These are phyloP conservation scores for Oryza australiensis DNA, from an alignment of 176 grass and related monocot genomes.

Conservation along the genomic window DNA sequence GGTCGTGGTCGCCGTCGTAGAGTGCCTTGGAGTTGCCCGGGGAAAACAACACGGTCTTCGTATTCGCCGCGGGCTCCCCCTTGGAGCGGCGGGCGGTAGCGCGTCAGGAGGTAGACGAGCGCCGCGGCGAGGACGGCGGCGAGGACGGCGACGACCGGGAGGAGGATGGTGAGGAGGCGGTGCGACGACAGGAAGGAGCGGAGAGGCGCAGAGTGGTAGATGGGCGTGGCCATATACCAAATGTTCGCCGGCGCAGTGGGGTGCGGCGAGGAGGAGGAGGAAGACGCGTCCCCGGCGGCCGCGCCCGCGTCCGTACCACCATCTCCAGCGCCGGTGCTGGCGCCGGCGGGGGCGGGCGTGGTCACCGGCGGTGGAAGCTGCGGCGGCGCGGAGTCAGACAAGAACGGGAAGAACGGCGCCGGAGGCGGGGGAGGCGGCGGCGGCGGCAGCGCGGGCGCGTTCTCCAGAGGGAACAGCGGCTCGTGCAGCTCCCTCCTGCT, in stretches of 20 bases:
- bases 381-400: conserved; percentile 44
- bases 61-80: conserved; percentile 29
- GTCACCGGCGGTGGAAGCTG: neutral
- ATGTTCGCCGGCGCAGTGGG: conserved; percentile 56
- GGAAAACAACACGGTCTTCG: conserved; percentile 40
- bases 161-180: conserved; percentile 45
- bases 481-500: conserved; percentile 49
- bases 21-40: conserved; percentile 29
- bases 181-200: conserved; percentile 47
- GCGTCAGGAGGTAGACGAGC: conserved; percentile 33
- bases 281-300: neutral
- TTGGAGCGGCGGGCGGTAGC: conserved; percentile 25
- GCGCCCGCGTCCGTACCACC: neutral
- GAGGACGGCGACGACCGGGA: conserved; percentile 4
- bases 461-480: conserved; percentile 54
- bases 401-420: conserved; percentile 45
- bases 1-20: conserved; percentile 52
- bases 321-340: neutral
- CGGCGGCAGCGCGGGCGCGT: conserved; percentile 34
- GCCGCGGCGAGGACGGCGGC: conserved; percentile 25
- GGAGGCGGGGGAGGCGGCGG: conserved; percentile 27
- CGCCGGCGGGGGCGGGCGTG: neutral
- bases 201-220: conserved; percentile 29
- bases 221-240: conserved; percentile 39
- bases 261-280: conserved; percentile 34